Evolutionary conservation across 148 eudicot species (phyloP).

Genomic region (Camellia lanceoleosa): DNA sequence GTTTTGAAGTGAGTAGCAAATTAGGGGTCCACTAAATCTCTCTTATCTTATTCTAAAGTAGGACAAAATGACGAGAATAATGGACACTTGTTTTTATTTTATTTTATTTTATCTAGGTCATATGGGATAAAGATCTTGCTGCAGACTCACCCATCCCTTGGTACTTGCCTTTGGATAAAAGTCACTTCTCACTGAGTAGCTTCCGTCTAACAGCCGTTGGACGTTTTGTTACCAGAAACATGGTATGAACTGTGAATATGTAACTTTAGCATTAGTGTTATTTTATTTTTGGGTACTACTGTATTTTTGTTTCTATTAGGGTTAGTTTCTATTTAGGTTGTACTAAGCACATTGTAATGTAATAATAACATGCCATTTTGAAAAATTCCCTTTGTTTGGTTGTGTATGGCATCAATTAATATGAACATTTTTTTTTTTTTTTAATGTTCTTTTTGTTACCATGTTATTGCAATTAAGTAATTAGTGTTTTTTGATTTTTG

Average conservation of each 20-base stretch:
- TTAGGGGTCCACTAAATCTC: background rate
- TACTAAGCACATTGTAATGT: no score
- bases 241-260: conserved; percentile 43
- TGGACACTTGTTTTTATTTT: background rate
- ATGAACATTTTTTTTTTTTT: background rate
- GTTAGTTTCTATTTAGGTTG: background rate
- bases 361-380: background rate
- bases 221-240: conserved; percentile 67
- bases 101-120: conserved; percentile 38
- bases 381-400: background rate
- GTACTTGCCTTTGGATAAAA: conserved; percentile 83
- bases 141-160: conserved; percentile 80
- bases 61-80: background rate
- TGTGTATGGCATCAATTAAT: background rate
- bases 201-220: conserved; percentile 86
- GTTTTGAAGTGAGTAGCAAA: conserved; percentile 75
- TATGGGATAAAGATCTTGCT: conserved; percentile 87
- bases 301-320: background rate
- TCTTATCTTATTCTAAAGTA: background rate
- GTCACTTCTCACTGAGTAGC: conserved; percentile 65
- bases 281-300: background rate
- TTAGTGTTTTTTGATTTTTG: conserved; percentile 2
- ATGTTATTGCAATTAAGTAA: background rate
- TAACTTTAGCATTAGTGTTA: no score
- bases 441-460: no score